Base-by-base conservation (phyloP, 805 yeast species). In the Spathaspora girioi region DNA sequence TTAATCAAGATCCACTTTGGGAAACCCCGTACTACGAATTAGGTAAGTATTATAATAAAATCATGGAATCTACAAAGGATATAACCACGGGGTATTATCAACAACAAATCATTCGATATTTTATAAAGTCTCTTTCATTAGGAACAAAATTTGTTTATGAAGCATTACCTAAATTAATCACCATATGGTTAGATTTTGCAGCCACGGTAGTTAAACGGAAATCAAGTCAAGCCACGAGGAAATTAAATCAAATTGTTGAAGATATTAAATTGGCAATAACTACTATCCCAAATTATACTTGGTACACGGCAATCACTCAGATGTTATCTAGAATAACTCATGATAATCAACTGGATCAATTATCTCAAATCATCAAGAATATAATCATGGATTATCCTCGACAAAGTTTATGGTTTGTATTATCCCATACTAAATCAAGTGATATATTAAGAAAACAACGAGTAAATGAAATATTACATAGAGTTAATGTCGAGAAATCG, bases 281-380 rank as follows among this genome's bases (percentile, higher is more conserved):
- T 58, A 64, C 52, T 64, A 84, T 62, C 81, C 91, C 57, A 64
- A 75, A 38, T 3, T 71, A 71, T 53, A 73, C 68, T 66, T 90
- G 97, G 88, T 93, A 87, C 63, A 78, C 91, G 0, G 96, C 90
- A 0, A 71, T 93, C 18, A 88, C 97, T 0, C 98, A 94, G 63
- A 64, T 94, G 35, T 70, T 93, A 5, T 90, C 97, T 0, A 77
- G 98, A 59, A 75, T 92, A 52, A 73, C 81, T 1, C 94, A 89
- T 59, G 70, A 78, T 0, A 84, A 86, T 55, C 68, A 1, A 71
- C 74, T 0, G 27, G 76, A 75, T 1, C 67, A 84, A 18, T 74
- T 94, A 14, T 66, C 78, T 48, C 67, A 71, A n/a, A 80, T 93
- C 19, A 70, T 92, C 10, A 69, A 79, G 12, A 68, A 74, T 12